phyloP scores from a whole-genome alignment of 2,329 filamentous ascomycete species.

The Xylaria sp. region DNA sequence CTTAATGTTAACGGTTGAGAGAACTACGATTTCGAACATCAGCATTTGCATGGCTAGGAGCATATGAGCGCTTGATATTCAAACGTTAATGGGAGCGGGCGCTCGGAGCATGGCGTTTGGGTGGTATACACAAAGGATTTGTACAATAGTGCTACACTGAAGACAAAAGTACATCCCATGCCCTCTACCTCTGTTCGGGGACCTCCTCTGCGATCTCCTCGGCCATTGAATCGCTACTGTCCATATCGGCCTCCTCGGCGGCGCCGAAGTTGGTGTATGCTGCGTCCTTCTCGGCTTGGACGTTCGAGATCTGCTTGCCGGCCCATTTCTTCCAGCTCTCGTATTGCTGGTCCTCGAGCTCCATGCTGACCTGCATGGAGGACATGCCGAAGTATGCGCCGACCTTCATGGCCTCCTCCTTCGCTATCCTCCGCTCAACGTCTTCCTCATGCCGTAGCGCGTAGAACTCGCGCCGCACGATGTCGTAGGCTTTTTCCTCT shows the following conservation, averaged over 20 bases:
- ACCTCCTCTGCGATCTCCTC: conserved; percentile 29
- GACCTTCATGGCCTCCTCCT: conserved; percentile 85
- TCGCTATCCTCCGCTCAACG: conserved; percentile 81
- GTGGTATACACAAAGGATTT: conserved; percentile 37
- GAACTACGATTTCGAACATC: conserved; percentile 25
- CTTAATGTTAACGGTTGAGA: background rate
- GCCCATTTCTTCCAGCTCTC: conserved; percentile 78
- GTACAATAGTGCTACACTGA: conserved; percentile 46
- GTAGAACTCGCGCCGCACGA: conserved; percentile 91
- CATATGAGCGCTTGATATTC: conserved; percentile 23
- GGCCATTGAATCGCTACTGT: conserved; percentile 19
- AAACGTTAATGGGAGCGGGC: background rate
- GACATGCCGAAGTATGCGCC: conserved; percentile 90
- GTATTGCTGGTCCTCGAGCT: conserved; percentile 81
- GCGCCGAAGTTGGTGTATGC: conserved; percentile 44
- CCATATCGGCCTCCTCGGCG: conserved; percentile 36
- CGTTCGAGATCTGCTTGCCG: conserved; percentile 41
- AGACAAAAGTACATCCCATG: conserved; percentile 18
- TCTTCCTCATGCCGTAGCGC: conserved; percentile 82
- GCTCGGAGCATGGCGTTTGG: conserved; percentile 26
- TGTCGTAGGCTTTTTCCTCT: conserved; percentile 81
- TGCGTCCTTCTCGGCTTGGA: conserved; percentile 42
- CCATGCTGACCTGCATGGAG: conserved; percentile 79
- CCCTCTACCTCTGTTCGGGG: background rate
- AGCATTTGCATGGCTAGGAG: conserved; percentile 22